These are phyloP conservation scores for Taiozyma onychis DNA, from an alignment of 1,139 yeast genomes.

Conservation along the genomic window DNA sequence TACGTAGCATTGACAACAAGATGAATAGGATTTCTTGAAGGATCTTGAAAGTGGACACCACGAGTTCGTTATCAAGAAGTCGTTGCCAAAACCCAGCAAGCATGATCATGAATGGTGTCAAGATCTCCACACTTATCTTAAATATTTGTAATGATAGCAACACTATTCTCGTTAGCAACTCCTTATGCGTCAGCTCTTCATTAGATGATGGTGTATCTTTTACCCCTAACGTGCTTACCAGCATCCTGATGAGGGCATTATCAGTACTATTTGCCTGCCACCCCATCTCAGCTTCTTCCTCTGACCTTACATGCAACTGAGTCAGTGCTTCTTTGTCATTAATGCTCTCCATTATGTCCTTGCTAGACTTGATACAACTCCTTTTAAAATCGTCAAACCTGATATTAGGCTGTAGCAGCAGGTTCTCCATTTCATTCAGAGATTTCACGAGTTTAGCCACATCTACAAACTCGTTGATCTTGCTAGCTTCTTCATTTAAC, in stretches of 20 bases:
- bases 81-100: neutral
- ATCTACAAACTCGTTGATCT: conserved; percentile 13
- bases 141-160: conserved; percentile 8
- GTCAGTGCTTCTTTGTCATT: neutral
- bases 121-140: conserved; percentile 7
- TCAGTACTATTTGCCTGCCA: neutral
- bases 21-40: conserved; percentile 9
- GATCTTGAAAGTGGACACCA: conserved; percentile 1
- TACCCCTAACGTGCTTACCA: neutral
- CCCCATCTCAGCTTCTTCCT: neutral
- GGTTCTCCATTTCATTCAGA: conserved; percentile 7
- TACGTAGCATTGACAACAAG: conserved; percentile 5
- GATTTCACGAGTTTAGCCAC: conserved; percentile 8
- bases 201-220: neutral
- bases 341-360: conserved; percentile 9
- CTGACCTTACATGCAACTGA: neutral
- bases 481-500: conserved; percentile 3
- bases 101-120: conserved; percentile 5
- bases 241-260: neutral
- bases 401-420: conserved; percentile 8
- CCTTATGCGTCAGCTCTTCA: neutral
- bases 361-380: conserved; percentile 9
- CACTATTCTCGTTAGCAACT: conserved; percentile 5
- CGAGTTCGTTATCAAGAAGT: conserved; percentile 5
- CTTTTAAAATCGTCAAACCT: conserved; percentile 8